Percentiles rank a stretch among this genome's conserved stretches.
phyloP scores from a whole-genome alignment of 202 grass and related monocot species.

The Alloteropsis angusta region DNA sequence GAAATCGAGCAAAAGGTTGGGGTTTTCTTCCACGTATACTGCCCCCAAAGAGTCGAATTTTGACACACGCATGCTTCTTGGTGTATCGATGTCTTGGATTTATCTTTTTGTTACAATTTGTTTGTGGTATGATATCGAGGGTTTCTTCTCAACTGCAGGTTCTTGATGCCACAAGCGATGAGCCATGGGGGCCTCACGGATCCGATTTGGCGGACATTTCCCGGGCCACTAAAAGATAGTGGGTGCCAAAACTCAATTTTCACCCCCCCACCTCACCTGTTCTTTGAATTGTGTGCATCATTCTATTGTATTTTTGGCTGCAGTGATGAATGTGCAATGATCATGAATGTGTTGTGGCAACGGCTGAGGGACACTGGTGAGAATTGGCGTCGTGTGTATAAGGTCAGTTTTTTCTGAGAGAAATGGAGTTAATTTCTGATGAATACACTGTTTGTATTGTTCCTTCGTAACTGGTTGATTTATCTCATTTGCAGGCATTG shows the following conservation, averaged over 20 bases:
- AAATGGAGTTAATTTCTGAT: background rate
- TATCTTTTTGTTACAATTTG: background rate
- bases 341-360: slow-evolving; percentile 61
- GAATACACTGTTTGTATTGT: background rate
- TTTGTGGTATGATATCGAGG: background rate
- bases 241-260: slow-evolving; percentile 5
- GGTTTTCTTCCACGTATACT: background rate
- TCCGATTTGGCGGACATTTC: slow-evolving; percentile 67
- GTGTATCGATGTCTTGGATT: background rate
- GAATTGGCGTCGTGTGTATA: slow-evolving; percentile 78
- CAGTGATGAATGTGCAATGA: slow-evolving; percentile 49
- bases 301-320: background rate
- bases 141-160: slow-evolving; percentile 33
- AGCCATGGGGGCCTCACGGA: slow-evolving; percentile 86
- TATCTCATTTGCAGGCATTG: slow-evolving; percentile 43
- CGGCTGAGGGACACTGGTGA: slow-evolving; percentile 36
- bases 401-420: slow-evolving; percentile 26
- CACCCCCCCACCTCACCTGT: background rate
- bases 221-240: slow-evolving; percentile 52
- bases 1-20: slow-evolving; percentile 87
- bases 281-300: background rate
- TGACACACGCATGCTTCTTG: background rate
- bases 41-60: background rate
- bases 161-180: slow-evolving; percentile 89
- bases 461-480: background rate